Conservation (phyloP, 345 rosid species). For the Populus nigra region DNA sequence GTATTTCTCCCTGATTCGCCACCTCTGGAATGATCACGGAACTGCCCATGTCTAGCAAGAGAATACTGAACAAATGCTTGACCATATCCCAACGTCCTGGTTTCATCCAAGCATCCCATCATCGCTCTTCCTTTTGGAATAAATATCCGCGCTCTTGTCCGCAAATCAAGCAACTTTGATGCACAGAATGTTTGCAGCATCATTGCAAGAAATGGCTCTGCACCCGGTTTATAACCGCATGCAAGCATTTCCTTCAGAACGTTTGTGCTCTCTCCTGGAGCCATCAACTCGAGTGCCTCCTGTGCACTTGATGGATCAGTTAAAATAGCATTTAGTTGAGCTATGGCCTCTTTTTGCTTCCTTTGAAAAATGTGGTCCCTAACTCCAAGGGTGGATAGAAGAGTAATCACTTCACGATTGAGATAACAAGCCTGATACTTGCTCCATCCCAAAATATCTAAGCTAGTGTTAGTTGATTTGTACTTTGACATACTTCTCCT, state of each 20-base stretch:
- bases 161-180: conserved; percentile 22
- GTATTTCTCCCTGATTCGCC: not conserved
- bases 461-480: conserved; percentile 27
- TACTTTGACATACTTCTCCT: conserved; percentile 41
- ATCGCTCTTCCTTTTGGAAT: conserved; percentile 23
- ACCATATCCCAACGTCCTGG: conserved; percentile 28
- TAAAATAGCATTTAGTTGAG: conserved; percentile 19
- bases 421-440: conserved; percentile 51
- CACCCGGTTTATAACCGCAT: conserved; percentile 20
- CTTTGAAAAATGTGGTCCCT: conserved; percentile 17
- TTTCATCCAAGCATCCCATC: conserved; percentile 38
- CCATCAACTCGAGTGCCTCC: conserved; percentile 23
- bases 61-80: conserved; percentile 30
- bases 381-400: conserved; percentile 55
- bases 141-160: conserved; percentile 19
- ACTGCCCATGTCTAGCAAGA: not conserved
- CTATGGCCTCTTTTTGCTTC: conserved; percentile 18
- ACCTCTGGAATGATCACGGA: not conserved
- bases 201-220: conserved; percentile 27
- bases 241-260: conserved; percentile 14
- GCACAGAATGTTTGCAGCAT: conserved; percentile 23
- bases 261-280: conserved; percentile 12
- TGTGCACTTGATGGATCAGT: conserved; percentile 13
- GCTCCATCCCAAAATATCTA: conserved; percentile 53
- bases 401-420: conserved; percentile 57